A percentile compares a stretch with the other conserved stretches of the same genome.
These are phyloP conservation scores for Kuraishia hungarica DNA, from an alignment of 805 yeast species.

Conservation along the genomic window DNA sequence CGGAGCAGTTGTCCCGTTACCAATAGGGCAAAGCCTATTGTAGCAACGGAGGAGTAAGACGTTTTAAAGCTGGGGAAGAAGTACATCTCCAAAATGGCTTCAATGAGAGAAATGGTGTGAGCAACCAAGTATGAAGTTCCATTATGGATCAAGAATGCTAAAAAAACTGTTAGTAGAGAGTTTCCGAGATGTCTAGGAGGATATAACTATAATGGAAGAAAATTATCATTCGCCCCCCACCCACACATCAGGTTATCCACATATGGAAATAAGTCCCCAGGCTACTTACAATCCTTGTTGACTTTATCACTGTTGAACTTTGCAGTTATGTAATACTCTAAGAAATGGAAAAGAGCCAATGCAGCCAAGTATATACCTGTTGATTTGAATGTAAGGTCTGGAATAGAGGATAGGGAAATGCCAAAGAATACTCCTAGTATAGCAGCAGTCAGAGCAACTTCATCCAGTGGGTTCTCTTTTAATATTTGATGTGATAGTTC, in stretches of 20 bases:
- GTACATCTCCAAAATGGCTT: slow-evolving; percentile 33
- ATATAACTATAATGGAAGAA: too few relatives aligned
- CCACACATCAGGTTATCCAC: too few relatives aligned
- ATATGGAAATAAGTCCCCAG: too few relatives aligned
- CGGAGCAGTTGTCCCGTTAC: slow-evolving; percentile 61
- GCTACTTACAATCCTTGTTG: slow-evolving; percentile 43
- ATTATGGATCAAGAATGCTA: slow-evolving; percentile 52
- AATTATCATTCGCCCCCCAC: too few relatives aligned
- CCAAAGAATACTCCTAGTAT: slow-evolving; percentile 37
- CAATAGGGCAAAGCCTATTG: slow-evolving; percentile 39
- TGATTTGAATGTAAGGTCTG: slow-evolving; percentile 20
- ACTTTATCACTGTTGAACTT: slow-evolving; percentile 58
- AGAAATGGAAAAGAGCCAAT: slow-evolving; percentile 61
- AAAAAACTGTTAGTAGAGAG: not conserved
- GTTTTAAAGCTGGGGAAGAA: slow-evolving; percentile 30
- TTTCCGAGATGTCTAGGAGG: too few relatives aligned
- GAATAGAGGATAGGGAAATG: slow-evolving; percentile 20
- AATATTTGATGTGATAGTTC: slow-evolving; percentile 7
- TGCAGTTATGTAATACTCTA: slow-evolving; percentile 80
- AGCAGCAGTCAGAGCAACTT: slow-evolving; percentile 34
- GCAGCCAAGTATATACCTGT: slow-evolving; percentile 41
- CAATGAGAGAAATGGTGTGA: slow-evolving; percentile 45
- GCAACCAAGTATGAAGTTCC: slow-evolving; percentile 53
- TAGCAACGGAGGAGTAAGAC: slow-evolving; percentile 11
- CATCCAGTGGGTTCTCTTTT: slow-evolving; percentile 30